Percentiles rank a stretch among this genome's conserved stretches.
Conservation (phyloP, 1,284 basidiomycete species). For the Kwoniella shivajii region DNA sequence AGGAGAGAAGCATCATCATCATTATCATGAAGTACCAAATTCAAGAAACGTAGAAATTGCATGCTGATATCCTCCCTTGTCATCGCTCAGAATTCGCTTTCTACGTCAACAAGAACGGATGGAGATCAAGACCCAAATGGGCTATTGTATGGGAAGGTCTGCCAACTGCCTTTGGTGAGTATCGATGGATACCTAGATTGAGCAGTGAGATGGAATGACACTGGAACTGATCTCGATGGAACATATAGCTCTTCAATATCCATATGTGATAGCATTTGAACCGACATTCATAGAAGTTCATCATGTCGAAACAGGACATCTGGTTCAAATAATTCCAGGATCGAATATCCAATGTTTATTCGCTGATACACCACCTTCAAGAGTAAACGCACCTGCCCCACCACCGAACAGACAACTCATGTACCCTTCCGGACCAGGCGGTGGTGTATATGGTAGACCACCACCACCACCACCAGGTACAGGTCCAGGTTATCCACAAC, state of each 20-base stretch:
- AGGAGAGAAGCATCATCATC: too few relatives aligned
- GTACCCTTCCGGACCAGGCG: constrained; percentile 21
- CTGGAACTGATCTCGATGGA: not conserved
- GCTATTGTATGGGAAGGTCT: constrained; percentile 96
- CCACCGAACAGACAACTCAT: constrained; percentile 38
- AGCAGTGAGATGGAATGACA: too few relatives aligned
- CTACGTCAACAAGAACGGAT: constrained; percentile 96
- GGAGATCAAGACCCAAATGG: constrained; percentile 85
- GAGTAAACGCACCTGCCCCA: constrained; percentile 44
- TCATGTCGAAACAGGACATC: constrained; percentile 86
- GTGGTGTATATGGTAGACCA: constrained; percentile 6
- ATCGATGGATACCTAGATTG: too few relatives aligned
- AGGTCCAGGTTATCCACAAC: constrained; percentile 2
- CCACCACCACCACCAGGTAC: constrained; percentile 1
- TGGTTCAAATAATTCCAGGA: constrained; percentile 95
- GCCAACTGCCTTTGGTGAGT: constrained; percentile 88
- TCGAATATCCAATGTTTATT: constrained; percentile 86
- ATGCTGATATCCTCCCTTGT: not conserved
- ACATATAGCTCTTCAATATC: constrained; percentile 82
- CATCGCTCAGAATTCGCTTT: constrained; percentile 86
- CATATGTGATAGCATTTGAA: constrained; percentile 96
- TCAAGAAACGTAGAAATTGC: too few relatives aligned
- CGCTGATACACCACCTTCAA: constrained; percentile 86
- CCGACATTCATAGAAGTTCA: constrained; percentile 95
- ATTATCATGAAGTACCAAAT: too few relatives aligned